These are phyloP conservation scores for Meredithiella fracta DNA, from an alignment of 2,329 filamentous ascomycete genomes.

Conservation along the genomic window DNA sequence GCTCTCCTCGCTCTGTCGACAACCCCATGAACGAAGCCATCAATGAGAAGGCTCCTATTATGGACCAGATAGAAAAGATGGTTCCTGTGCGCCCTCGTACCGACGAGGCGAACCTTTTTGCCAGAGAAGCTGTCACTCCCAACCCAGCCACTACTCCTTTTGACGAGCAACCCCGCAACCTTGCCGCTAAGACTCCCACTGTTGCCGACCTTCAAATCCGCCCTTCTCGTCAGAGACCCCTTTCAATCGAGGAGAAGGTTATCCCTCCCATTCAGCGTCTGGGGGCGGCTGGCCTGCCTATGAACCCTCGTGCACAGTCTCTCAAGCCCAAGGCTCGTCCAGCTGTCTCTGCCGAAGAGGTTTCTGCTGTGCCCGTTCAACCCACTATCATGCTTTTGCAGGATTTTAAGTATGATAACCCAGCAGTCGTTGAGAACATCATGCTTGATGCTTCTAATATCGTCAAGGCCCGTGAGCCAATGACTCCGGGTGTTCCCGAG, in stretches of 20 bases:
- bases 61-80: not conserved
- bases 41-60: not conserved
- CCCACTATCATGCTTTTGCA: slow-evolving; percentile 39
- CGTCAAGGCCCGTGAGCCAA: slow-evolving; percentile 14
- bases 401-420: slow-evolving; percentile 38
- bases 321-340: slow-evolving; percentile 17
- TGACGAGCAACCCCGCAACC: slow-evolving; percentile 14
- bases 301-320: slow-evolving; percentile 28
- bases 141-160: not conserved
- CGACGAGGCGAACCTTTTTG: slow-evolving; percentile 5
- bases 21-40: slow-evolving; percentile 3
- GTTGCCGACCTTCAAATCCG: slow-evolving; percentile 20
- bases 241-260: slow-evolving; percentile 18
- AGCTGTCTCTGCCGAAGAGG: not conserved
- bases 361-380: slow-evolving; percentile 16
- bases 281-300: slow-evolving; percentile 31
- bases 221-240: slow-evolving; percentile 20
- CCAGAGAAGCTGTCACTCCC: not conserved
- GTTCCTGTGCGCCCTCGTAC: not conserved
- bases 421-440: slow-evolving; percentile 31
- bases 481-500: not conserved
- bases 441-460: slow-evolving; percentile 28
- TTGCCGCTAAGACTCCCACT: slow-evolving; percentile 20
- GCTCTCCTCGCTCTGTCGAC: slow-evolving; percentile 26
- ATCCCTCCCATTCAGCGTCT: slow-evolving; percentile 27